phyloP scores from a whole-genome alignment of 2,329 filamentous ascomycete genomes.

The Botryotinia convoluta region DNA sequence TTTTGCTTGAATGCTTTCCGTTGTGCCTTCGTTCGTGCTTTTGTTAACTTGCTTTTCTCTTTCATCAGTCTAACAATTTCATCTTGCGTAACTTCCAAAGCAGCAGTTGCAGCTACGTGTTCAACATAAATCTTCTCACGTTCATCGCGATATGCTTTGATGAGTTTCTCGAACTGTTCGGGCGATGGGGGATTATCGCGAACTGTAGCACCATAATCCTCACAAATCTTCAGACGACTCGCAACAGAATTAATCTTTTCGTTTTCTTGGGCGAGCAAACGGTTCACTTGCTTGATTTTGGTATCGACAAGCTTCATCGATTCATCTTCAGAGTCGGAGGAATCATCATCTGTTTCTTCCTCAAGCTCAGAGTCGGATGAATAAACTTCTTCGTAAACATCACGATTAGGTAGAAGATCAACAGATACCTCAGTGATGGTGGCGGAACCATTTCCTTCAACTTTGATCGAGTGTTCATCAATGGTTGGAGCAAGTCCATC shows the following conservation, averaged over 20 bases:
- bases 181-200: conserved; percentile 25
- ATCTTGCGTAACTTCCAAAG: conserved; percentile 39
- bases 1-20: conserved; percentile 41
- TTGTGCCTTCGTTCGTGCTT: conserved; percentile 35
- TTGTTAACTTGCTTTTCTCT: conserved; percentile 36
- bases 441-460: conserved; percentile 57
- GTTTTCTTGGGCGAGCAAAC: conserved; percentile 31
- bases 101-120: conserved; percentile 38
- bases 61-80: conserved; percentile 39
- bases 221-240: conserved; percentile 32
- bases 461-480: conserved; percentile 56
- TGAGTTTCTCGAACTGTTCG: conserved; percentile 29
- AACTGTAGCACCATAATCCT: conserved; percentile 33
- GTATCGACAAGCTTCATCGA: conserved; percentile 27
- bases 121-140: conserved; percentile 42
- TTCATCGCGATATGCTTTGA: conserved; percentile 33
- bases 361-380: conserved; percentile 39
- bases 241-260: conserved; percentile 37
- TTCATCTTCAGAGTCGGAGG: conserved; percentile 35
- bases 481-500: conserved; percentile 52
- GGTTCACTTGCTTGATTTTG: conserved; percentile 31
- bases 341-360: conserved; percentile 34
- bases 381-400: conserved; percentile 43
- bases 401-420: conserved; percentile 52
- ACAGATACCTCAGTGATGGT: conserved; percentile 62